Evolutionary conservation across 1,284 basidiomycete genomes (phyloP).

Genomic region (Pseudozyma hubeiensis): DNA sequence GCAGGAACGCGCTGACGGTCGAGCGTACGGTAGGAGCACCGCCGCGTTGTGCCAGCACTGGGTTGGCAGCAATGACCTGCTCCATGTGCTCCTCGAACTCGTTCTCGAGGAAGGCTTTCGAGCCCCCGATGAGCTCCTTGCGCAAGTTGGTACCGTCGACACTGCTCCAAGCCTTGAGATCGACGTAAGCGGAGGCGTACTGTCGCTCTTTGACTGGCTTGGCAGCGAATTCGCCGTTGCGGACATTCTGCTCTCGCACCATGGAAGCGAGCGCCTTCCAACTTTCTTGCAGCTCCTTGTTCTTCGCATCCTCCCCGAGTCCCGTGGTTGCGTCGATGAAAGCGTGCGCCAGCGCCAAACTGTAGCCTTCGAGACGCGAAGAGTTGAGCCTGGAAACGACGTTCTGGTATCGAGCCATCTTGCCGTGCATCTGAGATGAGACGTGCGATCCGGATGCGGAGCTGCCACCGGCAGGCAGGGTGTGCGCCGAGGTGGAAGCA

Average conservation of each 20-base stretch:
- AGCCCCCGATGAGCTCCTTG: conserved; percentile 77
- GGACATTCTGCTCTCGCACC: conserved; percentile 70
- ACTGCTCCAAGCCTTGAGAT: conserved; percentile 30
- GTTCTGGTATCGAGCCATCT: conserved; percentile 64
- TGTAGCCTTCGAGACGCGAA: conserved; percentile 56
- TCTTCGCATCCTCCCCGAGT: conserved; percentile 49
- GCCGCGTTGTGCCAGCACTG: conserved; percentile 86
- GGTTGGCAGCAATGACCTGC: conserved; percentile 82
- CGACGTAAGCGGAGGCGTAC: conserved; percentile 71
- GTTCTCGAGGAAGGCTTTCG: conserved; percentile 80
- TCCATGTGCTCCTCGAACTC: conserved; percentile 85
- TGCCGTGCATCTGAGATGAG: conserved; percentile 57
- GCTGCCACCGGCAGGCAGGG: conserved; percentile 24
- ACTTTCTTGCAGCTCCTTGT: conserved; percentile 69
- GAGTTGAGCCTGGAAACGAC: conserved; percentile 62
- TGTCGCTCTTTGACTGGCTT: conserved; percentile 70
- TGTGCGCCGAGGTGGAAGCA: conserved; percentile 49
- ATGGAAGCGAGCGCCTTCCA: conserved; percentile 71
- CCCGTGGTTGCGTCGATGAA: conserved; percentile 59
- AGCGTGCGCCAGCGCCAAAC: conserved; percentile 53
- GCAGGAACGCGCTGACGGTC: conserved; percentile 74
- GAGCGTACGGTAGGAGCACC: conserved; percentile 91
- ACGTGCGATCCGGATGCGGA: conserved; percentile 20
- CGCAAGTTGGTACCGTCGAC: conserved; percentile 59
- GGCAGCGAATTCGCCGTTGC: conserved; percentile 67